phyloP scores from a whole-genome alignment of 1,284 basidiomycete species.

The Malassezia sp. region DNA sequence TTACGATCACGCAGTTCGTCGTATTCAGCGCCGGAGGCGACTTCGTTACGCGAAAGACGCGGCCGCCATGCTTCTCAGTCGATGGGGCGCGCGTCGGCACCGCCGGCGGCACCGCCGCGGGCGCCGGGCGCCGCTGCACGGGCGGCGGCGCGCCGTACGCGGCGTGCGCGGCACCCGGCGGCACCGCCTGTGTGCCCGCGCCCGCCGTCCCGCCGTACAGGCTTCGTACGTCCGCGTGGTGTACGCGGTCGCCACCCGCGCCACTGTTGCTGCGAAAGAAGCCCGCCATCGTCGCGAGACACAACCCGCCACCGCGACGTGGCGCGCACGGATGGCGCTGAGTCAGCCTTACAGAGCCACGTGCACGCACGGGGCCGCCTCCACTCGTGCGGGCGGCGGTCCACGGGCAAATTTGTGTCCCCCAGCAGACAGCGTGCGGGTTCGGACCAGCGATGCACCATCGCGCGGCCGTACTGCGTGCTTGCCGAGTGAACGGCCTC shows the following conservation, averaged over 20 bases:
- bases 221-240: constrained; percentile 5
- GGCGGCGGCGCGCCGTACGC: not conserved
- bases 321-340: constrained; percentile 3
- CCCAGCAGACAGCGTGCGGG: too few relatives aligned
- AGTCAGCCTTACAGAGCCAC: too few relatives aligned
- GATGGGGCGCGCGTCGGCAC: not conserved
- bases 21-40: constrained; percentile 31
- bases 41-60: constrained; percentile 20
- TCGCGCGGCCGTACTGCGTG: too few relatives aligned
- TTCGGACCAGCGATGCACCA: too few relatives aligned
- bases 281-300: constrained; percentile 11
- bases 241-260: not conserved
- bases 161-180: not conserved
- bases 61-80: constrained; percentile 11
- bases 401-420: too few relatives aligned
- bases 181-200: not conserved
- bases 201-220: constrained; percentile 7
- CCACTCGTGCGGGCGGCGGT: too few relatives aligned
- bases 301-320: not conserved
- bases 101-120: not conserved
- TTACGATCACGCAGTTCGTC: constrained; percentile 38
- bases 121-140: not conserved
- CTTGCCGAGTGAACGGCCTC: too few relatives aligned
- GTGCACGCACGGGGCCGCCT: too few relatives aligned
- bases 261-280: constrained; percentile 8